Evolutionary conservation across 495 filamentous ascomycete species (phyloP).

Genomic region (Amphirosellinia nigrospora): DNA sequence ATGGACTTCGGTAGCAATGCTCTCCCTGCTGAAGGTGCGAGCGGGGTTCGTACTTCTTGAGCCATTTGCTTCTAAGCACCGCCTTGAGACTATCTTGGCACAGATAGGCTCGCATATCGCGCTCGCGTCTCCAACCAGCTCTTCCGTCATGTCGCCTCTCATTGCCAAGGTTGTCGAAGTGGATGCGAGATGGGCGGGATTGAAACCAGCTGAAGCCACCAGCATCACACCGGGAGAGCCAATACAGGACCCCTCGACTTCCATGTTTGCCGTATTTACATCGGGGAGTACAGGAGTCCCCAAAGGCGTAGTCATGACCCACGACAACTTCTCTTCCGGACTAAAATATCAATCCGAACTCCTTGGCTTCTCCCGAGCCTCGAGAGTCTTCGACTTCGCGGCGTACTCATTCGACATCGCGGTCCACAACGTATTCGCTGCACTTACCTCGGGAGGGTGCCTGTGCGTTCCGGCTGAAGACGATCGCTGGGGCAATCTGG

Average conservation of each 20-base stretch:
- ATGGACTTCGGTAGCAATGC: background rate
- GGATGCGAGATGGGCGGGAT: background rate
- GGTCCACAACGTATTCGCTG: background rate
- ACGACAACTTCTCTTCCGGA: too few species aligned
- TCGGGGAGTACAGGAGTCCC: slow-evolving; percentile 22
- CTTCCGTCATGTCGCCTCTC: background rate
- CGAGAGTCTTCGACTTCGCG: background rate
- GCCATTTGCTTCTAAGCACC: background rate
- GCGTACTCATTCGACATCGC: background rate
- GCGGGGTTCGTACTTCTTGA: background rate
- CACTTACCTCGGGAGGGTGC: background rate
- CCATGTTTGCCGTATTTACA: slow-evolving; percentile 10
- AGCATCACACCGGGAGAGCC: background rate
- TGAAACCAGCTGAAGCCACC: background rate
- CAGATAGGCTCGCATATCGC: too few species aligned
- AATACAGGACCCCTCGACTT: background rate
- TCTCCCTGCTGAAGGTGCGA: background rate
- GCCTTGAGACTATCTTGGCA: background rate
- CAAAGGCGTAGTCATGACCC: slow-evolving; percentile 8
- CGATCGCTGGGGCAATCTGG: background rate
- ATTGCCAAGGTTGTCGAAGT: background rate
- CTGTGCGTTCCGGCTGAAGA: background rate
- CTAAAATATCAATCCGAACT: too few species aligned
- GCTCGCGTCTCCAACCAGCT: background rate
- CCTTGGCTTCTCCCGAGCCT: background rate